Conservation (phyloP, 179 eudicot genomes). For the Heliamphora pulchella region DNA sequence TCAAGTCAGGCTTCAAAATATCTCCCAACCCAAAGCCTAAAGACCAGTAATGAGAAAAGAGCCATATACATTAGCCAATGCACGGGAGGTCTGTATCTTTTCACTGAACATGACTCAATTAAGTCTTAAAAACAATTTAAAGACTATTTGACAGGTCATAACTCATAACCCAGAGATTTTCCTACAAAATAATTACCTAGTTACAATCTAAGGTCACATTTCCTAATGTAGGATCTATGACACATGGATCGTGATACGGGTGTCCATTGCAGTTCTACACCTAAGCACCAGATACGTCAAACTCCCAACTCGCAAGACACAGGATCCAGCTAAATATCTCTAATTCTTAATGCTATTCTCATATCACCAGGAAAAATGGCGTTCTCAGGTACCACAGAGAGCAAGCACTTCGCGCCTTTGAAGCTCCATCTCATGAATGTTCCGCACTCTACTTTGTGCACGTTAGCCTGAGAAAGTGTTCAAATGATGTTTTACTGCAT, state of each 20-base stretch:
- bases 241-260: background rate
- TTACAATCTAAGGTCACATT: background rate
- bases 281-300: background rate
- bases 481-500: background rate
- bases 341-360: background rate
- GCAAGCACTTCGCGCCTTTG: background rate
- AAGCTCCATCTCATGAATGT: background rate
- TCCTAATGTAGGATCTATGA: background rate
- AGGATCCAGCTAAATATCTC: background rate
- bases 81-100: background rate
- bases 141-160: background rate
- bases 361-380: background rate
- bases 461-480: background rate
- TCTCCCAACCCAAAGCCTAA: conserved; percentile 92
- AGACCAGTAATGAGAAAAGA: background rate
- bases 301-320: background rate
- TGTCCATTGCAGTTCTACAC: background rate
- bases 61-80: conserved; percentile 1
- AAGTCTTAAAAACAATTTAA: background rate
- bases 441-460: background rate
- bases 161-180: background rate
- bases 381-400: background rate
- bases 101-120: background rate
- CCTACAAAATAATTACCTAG: background rate
- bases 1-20: conserved; percentile 80